Evolutionary conservation across 148 eudicot genomes (phyloP).

Genomic region (Arbutus unedo): DNA sequence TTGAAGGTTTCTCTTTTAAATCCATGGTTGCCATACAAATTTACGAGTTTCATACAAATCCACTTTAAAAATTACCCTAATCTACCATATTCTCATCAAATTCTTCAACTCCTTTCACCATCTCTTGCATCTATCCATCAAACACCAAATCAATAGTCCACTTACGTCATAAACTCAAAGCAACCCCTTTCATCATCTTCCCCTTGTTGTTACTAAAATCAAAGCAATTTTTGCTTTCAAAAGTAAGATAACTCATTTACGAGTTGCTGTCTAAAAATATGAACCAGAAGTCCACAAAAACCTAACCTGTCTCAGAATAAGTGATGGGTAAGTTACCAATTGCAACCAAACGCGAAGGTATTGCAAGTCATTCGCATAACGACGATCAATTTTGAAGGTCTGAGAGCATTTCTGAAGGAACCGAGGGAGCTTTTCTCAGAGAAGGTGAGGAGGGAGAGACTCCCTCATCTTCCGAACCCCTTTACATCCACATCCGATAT

Average conservation of each 20-base stretch:
- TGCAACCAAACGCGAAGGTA: constrained; percentile 89
- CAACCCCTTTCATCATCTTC: too few species aligned
- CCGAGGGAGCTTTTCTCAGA: constrained; percentile 79
- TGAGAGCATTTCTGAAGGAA: constrained; percentile 91
- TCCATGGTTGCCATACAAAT: too few species aligned
- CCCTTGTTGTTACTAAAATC: not conserved
- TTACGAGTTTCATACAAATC: too few species aligned
- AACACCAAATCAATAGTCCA: too few species aligned
- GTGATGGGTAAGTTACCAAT: constrained; percentile 41
- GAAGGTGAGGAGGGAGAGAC: constrained; percentile 49
- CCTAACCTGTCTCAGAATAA: not conserved
- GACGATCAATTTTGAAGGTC: constrained; percentile 63
- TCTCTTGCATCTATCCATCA: too few species aligned
- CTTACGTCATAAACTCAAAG: too few species aligned
- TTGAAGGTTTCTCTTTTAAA: too few species aligned
- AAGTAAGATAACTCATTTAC: not conserved
- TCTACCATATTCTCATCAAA: too few species aligned
- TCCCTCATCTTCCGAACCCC: constrained; percentile 74
- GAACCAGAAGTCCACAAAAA: not conserved
- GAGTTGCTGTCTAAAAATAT: not conserved
- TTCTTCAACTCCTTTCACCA: too few species aligned
- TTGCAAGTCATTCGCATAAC: constrained; percentile 70
- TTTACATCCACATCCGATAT: constrained; percentile 27
- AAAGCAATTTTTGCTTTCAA: not conserved
- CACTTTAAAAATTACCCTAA: too few species aligned